Evolutionary conservation across 2,329 filamentous ascomycete genomes (phyloP).

Genomic region (Alternaria sp.): DNA sequence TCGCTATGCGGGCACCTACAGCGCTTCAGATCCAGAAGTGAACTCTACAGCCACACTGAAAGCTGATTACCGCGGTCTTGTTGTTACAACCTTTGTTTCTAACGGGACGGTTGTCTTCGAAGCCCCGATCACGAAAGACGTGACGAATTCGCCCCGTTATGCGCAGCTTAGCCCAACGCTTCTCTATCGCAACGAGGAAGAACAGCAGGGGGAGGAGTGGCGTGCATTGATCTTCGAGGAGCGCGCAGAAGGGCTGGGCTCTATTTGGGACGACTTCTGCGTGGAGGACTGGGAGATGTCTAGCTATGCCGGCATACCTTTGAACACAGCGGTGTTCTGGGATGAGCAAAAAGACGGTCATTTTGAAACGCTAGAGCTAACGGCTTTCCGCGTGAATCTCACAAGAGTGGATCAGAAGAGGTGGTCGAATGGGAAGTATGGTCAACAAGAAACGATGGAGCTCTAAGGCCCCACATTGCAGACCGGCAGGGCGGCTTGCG

Average conservation of each 20-base stretch:
- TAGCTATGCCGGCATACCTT: constrained; percentile 40
- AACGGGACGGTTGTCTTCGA: constrained; percentile 37
- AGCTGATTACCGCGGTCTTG: constrained; percentile 37
- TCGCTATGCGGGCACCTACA: constrained; percentile 38
- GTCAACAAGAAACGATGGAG: constrained; percentile 13
- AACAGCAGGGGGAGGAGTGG: constrained; percentile 46
- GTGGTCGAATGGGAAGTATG: not conserved
- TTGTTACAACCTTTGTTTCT: constrained; percentile 36
- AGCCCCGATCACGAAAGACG: not conserved
- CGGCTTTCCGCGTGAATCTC: constrained; percentile 41
- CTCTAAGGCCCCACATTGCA: constrained; percentile 1
- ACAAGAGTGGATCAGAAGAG: constrained; percentile 9
- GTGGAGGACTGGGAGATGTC: constrained; percentile 37
- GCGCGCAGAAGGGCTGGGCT: constrained; percentile 8
- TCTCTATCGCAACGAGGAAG: constrained; percentile 32
- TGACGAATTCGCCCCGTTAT: constrained; percentile 16
- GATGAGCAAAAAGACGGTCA: constrained; percentile 15
- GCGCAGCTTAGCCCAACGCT: constrained; percentile 38
- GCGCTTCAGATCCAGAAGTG: constrained; percentile 17
- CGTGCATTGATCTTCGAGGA: constrained; percentile 29
- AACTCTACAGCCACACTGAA: constrained; percentile 37
- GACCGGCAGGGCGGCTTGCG: not conserved
- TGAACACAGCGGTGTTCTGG: constrained; percentile 50
- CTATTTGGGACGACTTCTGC: constrained; percentile 48
- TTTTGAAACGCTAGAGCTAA: constrained; percentile 38